Conservation (phyloP, 2,329 filamentous ascomycete genomes). For the Xenosphaeropsis pyriputrescens region DNA sequence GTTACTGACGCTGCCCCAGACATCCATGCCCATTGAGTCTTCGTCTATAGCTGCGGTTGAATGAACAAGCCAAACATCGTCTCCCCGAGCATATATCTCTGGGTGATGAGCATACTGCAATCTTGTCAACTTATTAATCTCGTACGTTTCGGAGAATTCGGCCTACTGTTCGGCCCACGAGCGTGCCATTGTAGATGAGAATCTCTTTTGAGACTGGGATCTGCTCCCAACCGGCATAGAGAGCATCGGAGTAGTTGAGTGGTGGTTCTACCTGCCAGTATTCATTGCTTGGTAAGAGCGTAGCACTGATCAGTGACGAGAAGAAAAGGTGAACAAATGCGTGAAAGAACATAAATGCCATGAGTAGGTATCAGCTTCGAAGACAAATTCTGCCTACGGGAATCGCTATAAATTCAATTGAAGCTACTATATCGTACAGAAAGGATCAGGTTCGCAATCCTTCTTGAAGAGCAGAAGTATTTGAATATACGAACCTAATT, state of each 20-base stretch:
- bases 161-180: constrained; percentile 6
- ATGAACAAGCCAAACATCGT: constrained; percentile 8
- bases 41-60: constrained; percentile 13
- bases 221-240: constrained; percentile 14
- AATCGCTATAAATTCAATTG: no score
- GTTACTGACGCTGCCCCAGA: constrained; percentile 10
- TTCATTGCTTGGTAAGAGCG: constrained; percentile 5
- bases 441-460: no score
- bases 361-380: no score
- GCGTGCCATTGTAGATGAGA: constrained; percentile 11
- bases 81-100: constrained; percentile 8
- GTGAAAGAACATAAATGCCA: no score
- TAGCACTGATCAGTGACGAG: neutral
- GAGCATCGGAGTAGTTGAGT: constrained; percentile 10
- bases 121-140: neutral
- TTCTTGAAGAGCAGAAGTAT: no score
- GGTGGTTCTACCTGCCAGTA: constrained; percentile 9
- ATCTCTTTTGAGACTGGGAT: constrained; percentile 8
- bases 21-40: constrained; percentile 13
- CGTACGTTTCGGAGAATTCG: neutral
- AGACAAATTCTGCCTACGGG: no score
- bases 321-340: no score
- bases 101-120: constrained; percentile 11
- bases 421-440: no score
- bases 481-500: no score